Percentiles rank a stretch among this genome's conserved stretches.
Conservation (phyloP, 1,284 basidiomycete species). For the Afroboletus lepidellus region DNA sequence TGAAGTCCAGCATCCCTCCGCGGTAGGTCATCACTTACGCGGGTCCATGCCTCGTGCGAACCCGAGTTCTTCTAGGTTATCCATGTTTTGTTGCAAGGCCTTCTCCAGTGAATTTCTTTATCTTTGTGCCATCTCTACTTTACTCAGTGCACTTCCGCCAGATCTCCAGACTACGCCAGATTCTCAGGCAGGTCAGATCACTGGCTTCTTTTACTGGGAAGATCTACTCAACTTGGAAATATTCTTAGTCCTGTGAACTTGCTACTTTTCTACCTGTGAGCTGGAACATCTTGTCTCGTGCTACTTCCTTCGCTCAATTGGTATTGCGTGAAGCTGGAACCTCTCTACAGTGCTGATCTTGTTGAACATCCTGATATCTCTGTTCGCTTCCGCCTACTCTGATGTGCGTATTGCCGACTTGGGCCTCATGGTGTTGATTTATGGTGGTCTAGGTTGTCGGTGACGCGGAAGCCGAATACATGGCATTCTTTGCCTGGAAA, state of each 20-base stretch:
- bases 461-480: conserved; percentile 74
- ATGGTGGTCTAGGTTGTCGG: conserved; percentile 46
- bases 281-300: neutral
- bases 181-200: conserved; percentile 49
- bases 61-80: conserved; percentile 47
- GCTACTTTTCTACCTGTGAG: conserved; percentile 78
- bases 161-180: conserved; percentile 78
- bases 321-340: conserved; percentile 64
- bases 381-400: conserved; percentile 89
- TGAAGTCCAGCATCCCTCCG: conserved; percentile 51
- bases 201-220: neutral
- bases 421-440: neutral
- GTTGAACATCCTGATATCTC: conserved; percentile 91
- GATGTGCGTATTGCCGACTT: conserved; percentile 57
- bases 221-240: conserved; percentile 14
- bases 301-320: conserved; percentile 9
- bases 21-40: conserved; percentile 37
- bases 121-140: neutral
- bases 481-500: conserved; percentile 88
- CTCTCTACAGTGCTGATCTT: conserved; percentile 84
- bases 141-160: conserved; percentile 29
- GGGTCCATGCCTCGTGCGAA: neutral
- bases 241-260: conserved; percentile 62
- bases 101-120: conserved; percentile 62
- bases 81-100: conserved; percentile 76